Evolutionary conservation across 495 filamentous ascomycete species (phyloP), one percentile per base, ranked within the genome.

Genomic region (Amphirosellinia nigrospora): DNA sequence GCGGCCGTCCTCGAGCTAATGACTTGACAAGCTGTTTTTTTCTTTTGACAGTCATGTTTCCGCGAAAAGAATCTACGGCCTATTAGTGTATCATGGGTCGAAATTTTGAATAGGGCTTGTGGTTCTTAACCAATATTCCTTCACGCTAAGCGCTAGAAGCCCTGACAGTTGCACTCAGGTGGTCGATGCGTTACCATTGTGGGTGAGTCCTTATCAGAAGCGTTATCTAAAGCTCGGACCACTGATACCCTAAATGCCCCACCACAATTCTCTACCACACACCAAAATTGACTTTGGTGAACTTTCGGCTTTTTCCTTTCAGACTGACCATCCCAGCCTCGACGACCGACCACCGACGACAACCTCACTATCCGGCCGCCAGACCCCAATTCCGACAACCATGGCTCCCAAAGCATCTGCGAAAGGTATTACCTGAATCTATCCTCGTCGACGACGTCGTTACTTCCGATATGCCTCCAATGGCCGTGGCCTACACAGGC

Each of bases 1-100:
- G 91, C 45, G 93, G 93, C 9, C 94, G 91, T 5, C 90, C 89
- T 46, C 85, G 86, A 19, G 91, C 87, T n/a, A 96, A 82, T 38
- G 85, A 81, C 69, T 85, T 86, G 41, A 82, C 77, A 2, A 71
- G 70, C 16, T 73, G 46, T 64, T 76, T 82, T 68, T 77, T 81
- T 64, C 73, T 79, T 50, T 84, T 84, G 43, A 59, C 36, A 30
- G 53, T 43, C 76, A 78, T 78, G 11, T 23, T 69, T 13, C 30
- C 5, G 19, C 2, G 34, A 69, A 69, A 38, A 38, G 73, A 76
- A 71, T 78, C 69, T 2, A n/a, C 13, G n/a, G 23, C 16, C 9
- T 10, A 39, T 23, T 6, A 11, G 26, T 32, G 23, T 45, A 55
- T 23, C 46, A 30, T 16, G 19, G 23, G 19, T 21, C 23, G 41